A percentile compares a stretch with the other conserved stretches of the same genome.
Conservation (phyloP, 2,329 filamentous ascomycete genomes). For the Nothomitra cinnamomea region DNA sequence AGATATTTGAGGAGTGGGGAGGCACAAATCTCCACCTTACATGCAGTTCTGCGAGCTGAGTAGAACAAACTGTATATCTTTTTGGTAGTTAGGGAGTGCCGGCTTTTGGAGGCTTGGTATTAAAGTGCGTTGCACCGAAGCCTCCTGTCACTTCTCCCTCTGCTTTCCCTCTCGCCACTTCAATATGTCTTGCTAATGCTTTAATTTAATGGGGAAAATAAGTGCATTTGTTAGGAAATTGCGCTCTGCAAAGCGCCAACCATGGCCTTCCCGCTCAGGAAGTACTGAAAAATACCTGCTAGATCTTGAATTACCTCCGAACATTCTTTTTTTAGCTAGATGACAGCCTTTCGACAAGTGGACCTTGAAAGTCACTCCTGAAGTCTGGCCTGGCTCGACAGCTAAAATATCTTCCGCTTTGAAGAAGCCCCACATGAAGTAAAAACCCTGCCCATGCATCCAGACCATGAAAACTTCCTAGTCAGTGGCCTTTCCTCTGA, state of each 20-base stretch:
- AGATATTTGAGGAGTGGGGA: too few relatives aligned
- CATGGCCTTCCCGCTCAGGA: too few relatives aligned
- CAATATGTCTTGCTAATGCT: background rate
- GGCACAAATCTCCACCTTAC: too few relatives aligned
- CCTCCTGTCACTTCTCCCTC: too few relatives aligned
- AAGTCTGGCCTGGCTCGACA: background rate
- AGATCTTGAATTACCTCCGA: background rate
- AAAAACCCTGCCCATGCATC: too few relatives aligned
- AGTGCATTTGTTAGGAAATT: too few relatives aligned
- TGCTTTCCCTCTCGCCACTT: background rate
- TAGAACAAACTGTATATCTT: background rate
- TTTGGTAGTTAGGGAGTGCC: background rate
- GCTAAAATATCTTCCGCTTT: background rate
- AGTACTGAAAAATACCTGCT: background rate
- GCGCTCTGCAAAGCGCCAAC: too few relatives aligned
- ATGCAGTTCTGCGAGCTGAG: background rate
- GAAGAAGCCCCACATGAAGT: background rate
- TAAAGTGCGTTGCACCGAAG: background rate
- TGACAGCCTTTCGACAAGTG: background rate
- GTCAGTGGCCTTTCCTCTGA: background rate
- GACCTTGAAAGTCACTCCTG: background rate
- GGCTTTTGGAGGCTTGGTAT: background rate
- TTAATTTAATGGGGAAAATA: background rate
- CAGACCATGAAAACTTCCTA: background rate
- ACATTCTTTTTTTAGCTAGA: background rate